Evolutionary conservation across 2,329 filamentous ascomycete genomes (phyloP), one percentile per base, ranked within the genome.

Genomic region (Claviceps cyperi): DNA sequence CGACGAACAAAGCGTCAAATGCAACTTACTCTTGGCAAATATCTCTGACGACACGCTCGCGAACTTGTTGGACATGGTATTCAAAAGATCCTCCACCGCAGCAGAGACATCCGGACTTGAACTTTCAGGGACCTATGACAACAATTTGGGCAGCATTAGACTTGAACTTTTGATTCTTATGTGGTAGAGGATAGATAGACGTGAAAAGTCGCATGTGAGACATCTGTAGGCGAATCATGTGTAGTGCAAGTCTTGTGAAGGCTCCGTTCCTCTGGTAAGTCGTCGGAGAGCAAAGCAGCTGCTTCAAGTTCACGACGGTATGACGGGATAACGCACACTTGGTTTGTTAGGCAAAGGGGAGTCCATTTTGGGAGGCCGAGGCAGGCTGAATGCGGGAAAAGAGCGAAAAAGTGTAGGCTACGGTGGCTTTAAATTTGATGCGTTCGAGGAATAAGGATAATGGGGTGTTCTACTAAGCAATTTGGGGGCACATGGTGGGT

Each of bases 11-110:
- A 28, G 6, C 17, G 2, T 8, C 15, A 44, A 7, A 4, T 15
- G 6, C 15, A 32, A 70, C 82, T 64, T 66, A 94, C 89, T 86
- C 69, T 94, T 95, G 38, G 84, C 78, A 59, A 94, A 87, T 52
- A 96, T 83, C 67, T 95, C 90, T 52, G 80, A 84, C 8, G 87
- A 94, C 5, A 95, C 81, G 13, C 78, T 80, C 19, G 85, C 82
- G 64, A 95, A 95, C 64, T 94, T 94, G 65, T 80, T 83, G 48
- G 86, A 86, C 0, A 96, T 70, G 44, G 87, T 83, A 62, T 90
- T 88, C 4, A 96, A 72, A 2, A 96, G 76, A 40, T 95, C 87
- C 58, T 96, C 90, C 1, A 96, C 83, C 1, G 89, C 86, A 4
- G 79, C 80, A 2, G 81, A 81, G 51, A 94, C 76, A 62, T 91